Conservation (phyloP, 352 stramenopile species). For the Pythium myriotylum region DNA sequence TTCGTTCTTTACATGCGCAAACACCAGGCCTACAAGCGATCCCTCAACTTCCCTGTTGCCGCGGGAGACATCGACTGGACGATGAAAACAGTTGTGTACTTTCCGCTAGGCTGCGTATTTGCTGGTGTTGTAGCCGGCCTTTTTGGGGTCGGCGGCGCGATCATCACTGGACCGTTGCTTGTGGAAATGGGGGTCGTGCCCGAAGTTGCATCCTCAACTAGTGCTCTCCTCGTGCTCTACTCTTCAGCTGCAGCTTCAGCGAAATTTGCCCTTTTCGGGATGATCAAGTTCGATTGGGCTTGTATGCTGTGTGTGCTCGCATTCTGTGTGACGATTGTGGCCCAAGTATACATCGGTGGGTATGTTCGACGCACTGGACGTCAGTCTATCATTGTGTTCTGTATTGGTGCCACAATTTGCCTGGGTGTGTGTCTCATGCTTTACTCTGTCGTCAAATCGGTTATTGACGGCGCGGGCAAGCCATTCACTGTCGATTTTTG, state of each 20-base stretch:
- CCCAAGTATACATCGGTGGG: constrained; percentile 52
- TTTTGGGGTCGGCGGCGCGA: constrained; percentile 55
- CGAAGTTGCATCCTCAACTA: constrained; percentile 51
- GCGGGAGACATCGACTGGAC: constrained; percentile 52
- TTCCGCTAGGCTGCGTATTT: constrained; percentile 40
- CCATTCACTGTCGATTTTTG: constrained; percentile 20
- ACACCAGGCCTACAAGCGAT: constrained; percentile 41
- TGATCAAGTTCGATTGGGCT: constrained; percentile 53
- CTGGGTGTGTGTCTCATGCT: constrained; percentile 51
- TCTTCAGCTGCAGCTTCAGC: constrained; percentile 43
- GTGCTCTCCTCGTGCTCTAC: constrained; percentile 57
- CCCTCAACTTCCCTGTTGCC: constrained; percentile 39
- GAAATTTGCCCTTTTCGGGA: constrained; percentile 57
- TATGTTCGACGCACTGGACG: constrained; percentile 53
- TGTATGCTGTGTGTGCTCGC: constrained; percentile 38
- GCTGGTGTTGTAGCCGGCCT: constrained; percentile 54
- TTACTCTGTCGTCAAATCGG: constrained; percentile 50
- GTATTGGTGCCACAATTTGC: constrained; percentile 44
- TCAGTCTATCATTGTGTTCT: constrained; percentile 60
- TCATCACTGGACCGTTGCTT: constrained; percentile 62
- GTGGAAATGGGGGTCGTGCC: constrained; percentile 60
- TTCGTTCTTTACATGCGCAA: constrained; percentile 38
- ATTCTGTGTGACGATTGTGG: constrained; percentile 48
- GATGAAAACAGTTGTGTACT: constrained; percentile 39
- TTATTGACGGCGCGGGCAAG: constrained; percentile 43